phyloP scores from a whole-genome alignment of 148 eudicot species.

The Pharnaceum exiguum region DNA sequence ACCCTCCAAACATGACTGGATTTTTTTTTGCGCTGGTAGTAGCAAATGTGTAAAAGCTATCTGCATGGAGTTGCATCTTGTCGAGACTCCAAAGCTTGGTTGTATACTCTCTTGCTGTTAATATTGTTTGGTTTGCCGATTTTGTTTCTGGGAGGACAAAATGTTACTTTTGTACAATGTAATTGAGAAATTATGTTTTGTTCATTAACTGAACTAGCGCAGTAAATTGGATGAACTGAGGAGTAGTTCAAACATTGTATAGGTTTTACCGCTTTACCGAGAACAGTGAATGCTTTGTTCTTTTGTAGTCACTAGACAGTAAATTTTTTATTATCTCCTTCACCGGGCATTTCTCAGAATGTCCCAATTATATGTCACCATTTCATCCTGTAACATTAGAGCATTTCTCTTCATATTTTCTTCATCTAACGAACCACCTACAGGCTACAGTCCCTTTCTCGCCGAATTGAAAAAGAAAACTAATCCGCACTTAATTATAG shows the following conservation, averaged over 20 bases:
- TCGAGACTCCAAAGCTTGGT: constrained; percentile 4
- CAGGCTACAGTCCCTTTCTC: too few relatives aligned
- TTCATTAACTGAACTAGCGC: neutral
- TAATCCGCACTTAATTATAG: too few relatives aligned
- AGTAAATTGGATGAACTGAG: neutral
- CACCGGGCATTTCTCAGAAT: too few relatives aligned
- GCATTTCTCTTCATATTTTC: too few relatives aligned
- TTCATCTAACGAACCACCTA: too few relatives aligned
- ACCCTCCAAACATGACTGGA: neutral
- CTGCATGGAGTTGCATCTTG: constrained; percentile 2
- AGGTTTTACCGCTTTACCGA: constrained; percentile 9
- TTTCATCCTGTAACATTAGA: too few relatives aligned
- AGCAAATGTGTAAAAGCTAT: constrained; percentile 11
- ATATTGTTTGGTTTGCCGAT: constrained; percentile 8
- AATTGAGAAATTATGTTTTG: neutral
- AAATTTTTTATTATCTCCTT: too few relatives aligned
- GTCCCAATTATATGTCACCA: too few relatives aligned
- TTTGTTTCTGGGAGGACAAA: neutral
- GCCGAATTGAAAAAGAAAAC: too few relatives aligned
- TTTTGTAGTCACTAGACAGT: too few relatives aligned
- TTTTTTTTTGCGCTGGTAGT: constrained; percentile 8
- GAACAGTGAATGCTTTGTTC: too few relatives aligned
- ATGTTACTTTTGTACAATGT: constrained; percentile 6
- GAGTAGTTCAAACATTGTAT: constrained; percentile 10
- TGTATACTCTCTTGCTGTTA: constrained; percentile 1